Evolutionary conservation across 305 asterid genomes (phyloP), one percentile per base, ranked within the genome.

Genomic region (Fraxinus nigra): DNA sequence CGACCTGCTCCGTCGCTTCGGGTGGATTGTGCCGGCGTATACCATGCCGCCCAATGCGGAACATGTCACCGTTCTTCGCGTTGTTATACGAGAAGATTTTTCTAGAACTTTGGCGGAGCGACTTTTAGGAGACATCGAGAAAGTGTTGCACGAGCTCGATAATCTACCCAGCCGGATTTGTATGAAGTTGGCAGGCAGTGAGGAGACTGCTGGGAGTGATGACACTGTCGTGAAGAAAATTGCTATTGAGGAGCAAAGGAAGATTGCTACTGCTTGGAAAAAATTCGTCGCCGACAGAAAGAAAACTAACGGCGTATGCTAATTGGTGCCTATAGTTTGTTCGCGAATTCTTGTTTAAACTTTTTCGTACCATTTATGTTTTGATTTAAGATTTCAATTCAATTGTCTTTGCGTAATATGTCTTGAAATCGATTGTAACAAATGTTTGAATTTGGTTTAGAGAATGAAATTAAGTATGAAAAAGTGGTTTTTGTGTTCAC

Each of bases 11-110:
- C 90, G 90, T 1, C 88, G 92, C 48, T 86, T 74, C 8, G 92
- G 91, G 10, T 90, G 93, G 93, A 90, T 90, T 5, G 91, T 90
- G 43, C 93, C 92, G 0, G 93, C 93, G 16, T 90, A 89, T 83
- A 90, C 90, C 0, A 90, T 90, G 91, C 92, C 92, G 0, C 85
- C 92, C 0, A 76, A 87, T 16, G 89, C 89, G 0, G 83, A 90
- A 22, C 91, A 89, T 37, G 24, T 90, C 3, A 85, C 90, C 0
- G 92, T 88, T 10, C 78, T 91, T 16, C 91, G 91, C 3, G 91
- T 89, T 0, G 91, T 91, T n/a, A 82, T 91, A 32, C 85, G 92
- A 0, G 91, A 91, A 70, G 94, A 88, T 54, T 91, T 89, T 75
- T 87, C 92, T 0, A 37, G 90, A 24, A 88, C 93, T 13, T 86